Conservation (phyloP, 2,329 filamentous ascomycete species). For the Trichoderma polysporum region DNA sequence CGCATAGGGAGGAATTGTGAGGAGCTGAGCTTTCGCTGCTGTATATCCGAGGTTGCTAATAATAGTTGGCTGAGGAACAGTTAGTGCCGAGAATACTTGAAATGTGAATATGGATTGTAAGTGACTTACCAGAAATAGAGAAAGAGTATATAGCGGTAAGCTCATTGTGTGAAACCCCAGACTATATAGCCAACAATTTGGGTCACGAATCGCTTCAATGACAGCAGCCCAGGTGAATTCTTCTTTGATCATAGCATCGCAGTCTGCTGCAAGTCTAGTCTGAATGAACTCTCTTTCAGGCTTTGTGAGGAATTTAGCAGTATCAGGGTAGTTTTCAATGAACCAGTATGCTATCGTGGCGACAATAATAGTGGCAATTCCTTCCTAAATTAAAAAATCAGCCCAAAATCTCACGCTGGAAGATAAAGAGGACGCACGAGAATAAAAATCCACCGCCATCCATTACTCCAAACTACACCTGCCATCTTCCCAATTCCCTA, state of each 20-base stretch:
- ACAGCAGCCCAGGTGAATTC: conserved; percentile 68
- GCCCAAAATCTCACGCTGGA: neutral
- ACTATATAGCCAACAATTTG: conserved; percentile 72
- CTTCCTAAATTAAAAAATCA: conserved; percentile 41
- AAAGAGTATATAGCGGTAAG: conserved; percentile 57
- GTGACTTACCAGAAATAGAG: conserved; percentile 47
- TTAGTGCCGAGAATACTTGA: conserved; percentile 31
- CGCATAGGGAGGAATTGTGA: conserved; percentile 65
- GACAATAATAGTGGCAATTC: conserved; percentile 54
- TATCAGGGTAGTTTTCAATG: conserved; percentile 65
- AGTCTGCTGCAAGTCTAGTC: conserved; percentile 63
- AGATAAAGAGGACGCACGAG: conserved; percentile 39
- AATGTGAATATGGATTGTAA: neutral
- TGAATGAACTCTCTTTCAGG: conserved; percentile 58
- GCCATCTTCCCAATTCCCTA: conserved; percentile 55
- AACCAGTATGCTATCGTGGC: conserved; percentile 54
- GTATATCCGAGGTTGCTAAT: conserved; percentile 55
- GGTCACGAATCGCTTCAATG: conserved; percentile 60
- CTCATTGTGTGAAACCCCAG: conserved; percentile 72
- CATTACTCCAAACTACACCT: conserved; percentile 51
- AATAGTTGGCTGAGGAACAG: conserved; percentile 44
- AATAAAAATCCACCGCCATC: conserved; percentile 62
- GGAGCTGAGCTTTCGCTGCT: conserved; percentile 53
- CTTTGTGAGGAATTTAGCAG: conserved; percentile 55
- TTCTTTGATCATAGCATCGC: conserved; percentile 68